Evolutionary conservation across 2,329 filamentous ascomycete species (phyloP).

Genomic region (Penicillium verrucosum): DNA sequence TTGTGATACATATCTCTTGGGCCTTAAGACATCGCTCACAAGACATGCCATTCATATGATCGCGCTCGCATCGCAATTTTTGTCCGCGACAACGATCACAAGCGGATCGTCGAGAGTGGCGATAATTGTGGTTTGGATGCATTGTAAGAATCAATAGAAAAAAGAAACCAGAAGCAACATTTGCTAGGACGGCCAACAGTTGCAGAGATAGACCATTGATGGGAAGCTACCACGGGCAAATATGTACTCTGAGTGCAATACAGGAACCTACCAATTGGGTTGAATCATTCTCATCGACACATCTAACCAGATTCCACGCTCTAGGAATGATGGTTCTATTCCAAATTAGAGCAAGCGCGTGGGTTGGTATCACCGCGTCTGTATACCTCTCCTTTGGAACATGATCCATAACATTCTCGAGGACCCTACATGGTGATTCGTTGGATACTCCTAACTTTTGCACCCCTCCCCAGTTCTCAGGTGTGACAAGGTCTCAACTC

Average conservation of each 20-base stretch:
- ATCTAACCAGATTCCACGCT: constrained; percentile 2
- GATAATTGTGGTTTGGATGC: constrained; percentile 19
- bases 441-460: background rate
- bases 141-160: background rate
- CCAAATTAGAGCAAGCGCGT: constrained; percentile 5
- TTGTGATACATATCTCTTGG: constrained; percentile 23
- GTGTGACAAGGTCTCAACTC: background rate
- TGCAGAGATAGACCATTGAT: background rate
- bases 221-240: background rate
- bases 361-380: constrained; percentile 4
- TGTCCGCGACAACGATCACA: constrained; percentile 26
- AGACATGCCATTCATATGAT: constrained; percentile 19
- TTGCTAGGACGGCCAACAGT: background rate
- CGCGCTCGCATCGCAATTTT: constrained; percentile 24
- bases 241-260: constrained; percentile 1
- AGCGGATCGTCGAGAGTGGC: constrained; percentile 24
- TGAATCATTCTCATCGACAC: background rate
- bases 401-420: background rate
- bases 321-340: constrained; percentile 1
- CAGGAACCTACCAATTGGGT: background rate
- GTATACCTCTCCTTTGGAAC: background rate
- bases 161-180: too few relatives aligned
- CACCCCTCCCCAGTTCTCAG: background rate
- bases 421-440: background rate
- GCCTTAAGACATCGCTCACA: constrained; percentile 26